phyloP scores from a whole-genome alignment of 495 filamentous ascomycete genomes.

The Hypoxylon intermedium region DNA sequence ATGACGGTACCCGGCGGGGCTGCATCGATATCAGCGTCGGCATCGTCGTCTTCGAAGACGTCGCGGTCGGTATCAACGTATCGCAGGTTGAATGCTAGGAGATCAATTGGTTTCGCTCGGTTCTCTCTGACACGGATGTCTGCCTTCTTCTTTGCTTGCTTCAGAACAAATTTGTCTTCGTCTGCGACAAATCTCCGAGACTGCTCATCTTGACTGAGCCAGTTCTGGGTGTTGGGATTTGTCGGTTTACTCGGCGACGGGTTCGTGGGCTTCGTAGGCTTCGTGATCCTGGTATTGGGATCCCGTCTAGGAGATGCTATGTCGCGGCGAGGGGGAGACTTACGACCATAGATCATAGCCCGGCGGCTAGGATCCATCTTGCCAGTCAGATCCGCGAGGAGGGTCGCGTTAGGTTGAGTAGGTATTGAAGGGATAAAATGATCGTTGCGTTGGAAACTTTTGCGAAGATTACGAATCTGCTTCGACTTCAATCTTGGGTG shows the following conservation, averaged over 20 bases:
- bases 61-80: conserved; percentile 84
- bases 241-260: conserved; percentile 39
- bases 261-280: conserved; percentile 48
- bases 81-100: conserved; percentile 88
- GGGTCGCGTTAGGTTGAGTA: no score
- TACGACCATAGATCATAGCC: conserved; percentile 57
- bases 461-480: no score
- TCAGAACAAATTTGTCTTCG: conserved; percentile 94
- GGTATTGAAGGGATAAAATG: no score
- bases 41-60: conserved; percentile 81
- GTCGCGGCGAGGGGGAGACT: conserved; percentile 50
- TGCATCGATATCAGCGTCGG: conserved; percentile 73
- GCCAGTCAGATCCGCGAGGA: not conserved
- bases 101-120: conserved; percentile 92
- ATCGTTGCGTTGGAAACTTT: no score
- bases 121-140: conserved; percentile 94
- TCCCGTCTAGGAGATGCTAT: conserved; percentile 55
- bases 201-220: conserved; percentile 70
- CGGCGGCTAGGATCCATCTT: conserved; percentile 56
- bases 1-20: conserved; percentile 85
- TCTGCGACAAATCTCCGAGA: conserved; percentile 86
- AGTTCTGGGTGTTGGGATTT: conserved; percentile 39
- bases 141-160: conserved; percentile 97
- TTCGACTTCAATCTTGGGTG: no score
- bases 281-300: conserved; percentile 53